Conservation (phyloP, 106 monocot genomes). For the Apostasia ramifera region DNA sequence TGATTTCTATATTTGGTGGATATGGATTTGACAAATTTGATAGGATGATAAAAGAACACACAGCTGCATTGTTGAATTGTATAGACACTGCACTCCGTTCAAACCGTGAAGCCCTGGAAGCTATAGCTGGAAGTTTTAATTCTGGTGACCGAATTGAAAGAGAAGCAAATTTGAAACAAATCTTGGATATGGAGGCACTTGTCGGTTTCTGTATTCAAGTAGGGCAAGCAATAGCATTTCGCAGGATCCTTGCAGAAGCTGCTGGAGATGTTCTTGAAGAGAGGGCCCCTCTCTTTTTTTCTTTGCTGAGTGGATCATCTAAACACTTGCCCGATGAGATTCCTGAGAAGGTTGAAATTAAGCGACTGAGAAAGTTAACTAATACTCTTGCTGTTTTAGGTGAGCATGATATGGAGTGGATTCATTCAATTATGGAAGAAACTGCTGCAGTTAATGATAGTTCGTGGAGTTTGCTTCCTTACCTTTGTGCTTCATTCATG, state of each 20-base stretch:
- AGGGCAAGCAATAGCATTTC: slow-evolving; percentile 79
- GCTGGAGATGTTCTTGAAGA: slow-evolving; percentile 72
- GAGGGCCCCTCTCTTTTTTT: slow-evolving; percentile 68
- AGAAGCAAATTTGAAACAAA: slow-evolving; percentile 81
- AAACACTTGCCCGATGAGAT: slow-evolving; percentile 70
- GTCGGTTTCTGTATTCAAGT: slow-evolving; percentile 70
- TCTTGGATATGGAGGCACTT: slow-evolving; percentile 73
- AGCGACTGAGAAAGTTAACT: slow-evolving; percentile 57
- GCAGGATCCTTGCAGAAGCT: slow-evolving; percentile 64
- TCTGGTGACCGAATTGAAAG: slow-evolving; percentile 67
- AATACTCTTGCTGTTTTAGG: slow-evolving; percentile 34
- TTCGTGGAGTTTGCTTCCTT: slow-evolving; percentile 90
- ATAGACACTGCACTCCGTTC: slow-evolving; percentile 64
- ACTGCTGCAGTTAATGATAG: slow-evolving; percentile 42
- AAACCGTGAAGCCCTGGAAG: slow-evolving; percentile 79
- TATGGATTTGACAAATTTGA: slow-evolving; percentile 88
- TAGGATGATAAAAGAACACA: slow-evolving; percentile 50
- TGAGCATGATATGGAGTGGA: slow-evolving; percentile 84
- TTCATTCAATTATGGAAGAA: slow-evolving; percentile 69
- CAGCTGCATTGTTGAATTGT: slow-evolving; percentile 70
- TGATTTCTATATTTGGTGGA: slow-evolving; percentile 73
- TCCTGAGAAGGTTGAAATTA: slow-evolving; percentile 73
- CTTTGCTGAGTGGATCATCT: slow-evolving; percentile 53
- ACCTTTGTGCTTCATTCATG: slow-evolving; percentile 84
- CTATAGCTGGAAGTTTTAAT: slow-evolving; percentile 53